Evolutionary conservation across 441 rosid genomes (phyloP), one percentile per base, ranked within the genome.

Genomic region (Croton setiger): DNA sequence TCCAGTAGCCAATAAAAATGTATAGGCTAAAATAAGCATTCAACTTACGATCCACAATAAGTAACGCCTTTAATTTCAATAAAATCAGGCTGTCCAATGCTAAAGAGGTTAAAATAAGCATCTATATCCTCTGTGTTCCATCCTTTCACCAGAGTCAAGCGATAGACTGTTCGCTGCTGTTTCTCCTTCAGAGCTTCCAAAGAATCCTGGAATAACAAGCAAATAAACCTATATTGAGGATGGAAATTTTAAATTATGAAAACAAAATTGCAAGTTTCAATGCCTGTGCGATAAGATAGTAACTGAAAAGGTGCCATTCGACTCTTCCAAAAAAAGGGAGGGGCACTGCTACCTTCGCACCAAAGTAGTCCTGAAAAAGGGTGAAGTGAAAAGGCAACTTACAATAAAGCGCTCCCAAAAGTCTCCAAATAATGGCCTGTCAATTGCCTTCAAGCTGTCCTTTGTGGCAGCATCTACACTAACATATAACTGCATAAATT

Each of bases 401-500:
- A 92, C 99, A 72, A 87, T 83, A 67, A 94, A 90, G 13, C 97
- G 86, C 79, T 94, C 98, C 98, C 94, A 92, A 67, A 92, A 92
- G 83, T 92, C 98, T 10, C 94, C 96, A 79, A 94, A 94, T 65
- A 92, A 85, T 44, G 98, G 98, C 66, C 99, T 81, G 72, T 92
- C 98, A 70, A 95, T 90, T 68, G 98, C 96, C 83, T 94, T 92
- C 83, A 90, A 73, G 85, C 90, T 90, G 63, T 90, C 97, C 80
- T 87, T 94, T 57, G 99, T 94, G 70, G 98, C 97, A 54, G 97
- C 96, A 82, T 94, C 98, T 55, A 94, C 96, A 80, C 94, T 94
- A 44, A 94, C 98, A 75, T 94, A 94, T 74, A 94, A 84, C 99
- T 94, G 87, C 81, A 81, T 14, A 67, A 20, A 47, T 57, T 72